Evolutionary conservation across 176 grass and related monocot species (phyloP).

Genomic region (Avena eriantha): DNA sequence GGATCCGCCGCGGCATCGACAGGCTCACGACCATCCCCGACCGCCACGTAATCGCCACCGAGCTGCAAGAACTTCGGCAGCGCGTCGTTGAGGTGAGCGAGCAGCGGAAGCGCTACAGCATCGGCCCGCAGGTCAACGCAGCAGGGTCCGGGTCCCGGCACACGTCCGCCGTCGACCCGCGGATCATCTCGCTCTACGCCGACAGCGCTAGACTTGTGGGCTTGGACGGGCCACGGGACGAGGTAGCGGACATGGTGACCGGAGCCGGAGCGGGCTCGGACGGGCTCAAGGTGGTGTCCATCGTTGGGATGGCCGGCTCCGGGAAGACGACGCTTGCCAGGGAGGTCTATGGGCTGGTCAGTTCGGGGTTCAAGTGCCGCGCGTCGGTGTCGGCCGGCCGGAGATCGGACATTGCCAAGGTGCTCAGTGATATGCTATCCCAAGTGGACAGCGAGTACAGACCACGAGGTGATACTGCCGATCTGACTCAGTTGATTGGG

Average conservation of each 20-base stretch:
- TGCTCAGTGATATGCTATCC: neutral
- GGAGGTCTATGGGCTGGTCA: neutral
- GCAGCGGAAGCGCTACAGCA: slow-evolving; percentile 44
- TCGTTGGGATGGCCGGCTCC: slow-evolving; percentile 45
- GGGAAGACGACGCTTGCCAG: slow-evolving; percentile 53
- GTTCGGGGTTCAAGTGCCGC: neutral
- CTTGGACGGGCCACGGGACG: slow-evolving; percentile 7
- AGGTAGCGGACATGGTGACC: neutral
- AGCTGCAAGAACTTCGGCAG: slow-evolving; percentile 41
- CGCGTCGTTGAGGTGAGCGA: slow-evolving; percentile 39
- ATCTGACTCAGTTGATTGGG: neutral
- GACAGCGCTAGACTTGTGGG: slow-evolving; percentile 1
- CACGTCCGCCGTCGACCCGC: neutral
- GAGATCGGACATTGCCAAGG: neutral
- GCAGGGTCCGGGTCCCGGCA: neutral
- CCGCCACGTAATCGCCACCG: slow-evolving; percentile 43
- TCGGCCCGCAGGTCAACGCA: neutral
- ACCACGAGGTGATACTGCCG: neutral
- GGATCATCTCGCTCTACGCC: neutral
- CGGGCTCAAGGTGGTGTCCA: slow-evolving; percentile 13
- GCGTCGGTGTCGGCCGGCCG: slow-evolving; percentile 26
- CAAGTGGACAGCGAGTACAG: neutral
- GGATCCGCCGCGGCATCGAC: neutral
- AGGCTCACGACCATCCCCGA: slow-evolving; percentile 25
- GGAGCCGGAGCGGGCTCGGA: neutral